phyloP scores from a whole-genome alignment of 495 filamentous ascomycete genomes.

The Symbiotaphrina buchneri region DNA sequence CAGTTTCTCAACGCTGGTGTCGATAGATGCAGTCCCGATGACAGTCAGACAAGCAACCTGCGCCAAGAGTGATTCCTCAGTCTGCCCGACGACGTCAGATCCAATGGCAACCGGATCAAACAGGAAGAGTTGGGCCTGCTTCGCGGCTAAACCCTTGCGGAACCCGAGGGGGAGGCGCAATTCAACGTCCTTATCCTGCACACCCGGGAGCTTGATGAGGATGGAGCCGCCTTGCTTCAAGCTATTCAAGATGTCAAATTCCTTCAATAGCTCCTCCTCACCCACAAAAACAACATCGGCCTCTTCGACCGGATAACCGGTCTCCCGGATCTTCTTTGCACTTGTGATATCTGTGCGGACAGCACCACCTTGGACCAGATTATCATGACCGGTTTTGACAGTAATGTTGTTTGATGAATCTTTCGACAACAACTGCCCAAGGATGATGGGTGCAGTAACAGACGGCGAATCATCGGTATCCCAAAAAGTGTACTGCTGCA shows the following conservation, averaged over 20 bases:
- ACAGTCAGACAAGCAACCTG: no score
- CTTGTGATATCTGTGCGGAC: slow-evolving; percentile 69
- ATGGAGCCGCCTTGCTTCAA: slow-evolving; percentile 50
- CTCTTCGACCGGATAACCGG: slow-evolving; percentile 53
- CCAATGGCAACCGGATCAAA: slow-evolving; percentile 45
- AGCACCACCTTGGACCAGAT: slow-evolving; percentile 66
- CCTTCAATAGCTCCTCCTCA: slow-evolving; percentile 52
- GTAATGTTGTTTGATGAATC: slow-evolving; percentile 61
- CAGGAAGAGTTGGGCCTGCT: slow-evolving; percentile 43
- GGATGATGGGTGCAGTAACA: slow-evolving; percentile 33
- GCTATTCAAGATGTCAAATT: slow-evolving; percentile 46
- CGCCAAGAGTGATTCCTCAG: no score
- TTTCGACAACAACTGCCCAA: slow-evolving; percentile 50
- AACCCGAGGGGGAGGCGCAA: slow-evolving; percentile 54
- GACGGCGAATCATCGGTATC: slow-evolving; percentile 57
- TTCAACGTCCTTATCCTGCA: slow-evolving; percentile 75
- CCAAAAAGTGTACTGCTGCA: slow-evolving; percentile 86
- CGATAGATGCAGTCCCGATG: no score
- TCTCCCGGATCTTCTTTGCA: slow-evolving; percentile 62
- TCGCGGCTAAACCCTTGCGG: slow-evolving; percentile 41
- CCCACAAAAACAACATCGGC: slow-evolving; percentile 65
- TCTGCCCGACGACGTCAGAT: no score
- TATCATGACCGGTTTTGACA: slow-evolving; percentile 55
- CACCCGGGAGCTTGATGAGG: slow-evolving; percentile 48
- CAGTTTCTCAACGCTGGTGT: slow-evolving; percentile 33